These are phyloP conservation scores for Amphicarpaea edgeworthii DNA, from an alignment of 306 rosid genomes.

Conservation along the genomic window DNA sequence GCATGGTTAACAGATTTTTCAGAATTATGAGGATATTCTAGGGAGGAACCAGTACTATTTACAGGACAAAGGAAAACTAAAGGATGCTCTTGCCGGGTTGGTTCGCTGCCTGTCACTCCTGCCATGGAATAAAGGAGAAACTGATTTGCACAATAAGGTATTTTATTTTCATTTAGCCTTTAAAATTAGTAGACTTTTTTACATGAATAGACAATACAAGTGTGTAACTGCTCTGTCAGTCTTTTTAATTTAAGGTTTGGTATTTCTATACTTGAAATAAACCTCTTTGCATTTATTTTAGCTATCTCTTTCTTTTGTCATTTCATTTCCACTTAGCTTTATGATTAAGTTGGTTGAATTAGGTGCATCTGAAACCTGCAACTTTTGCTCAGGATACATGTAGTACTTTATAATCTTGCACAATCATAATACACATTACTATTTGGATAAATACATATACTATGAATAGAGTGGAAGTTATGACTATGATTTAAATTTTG, in stretches of 20 bases:
- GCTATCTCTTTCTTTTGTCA: background rate
- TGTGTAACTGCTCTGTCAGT: constrained; percentile 13
- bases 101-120: constrained; percentile 79
- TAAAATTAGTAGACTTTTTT: constrained; percentile 25
- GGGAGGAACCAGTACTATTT: constrained; percentile 69
- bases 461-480: background rate
- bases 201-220: constrained; percentile 6
- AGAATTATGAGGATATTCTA: constrained; percentile 76
- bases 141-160: constrained; percentile 66
- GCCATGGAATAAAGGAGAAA: constrained; percentile 73
- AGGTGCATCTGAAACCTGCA: background rate
- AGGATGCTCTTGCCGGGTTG: constrained; percentile 74
- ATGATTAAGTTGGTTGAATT: constrained; percentile 6
- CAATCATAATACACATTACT: constrained; percentile 8
- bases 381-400: constrained; percentile 7
- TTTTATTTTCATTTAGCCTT: constrained; percentile 30
- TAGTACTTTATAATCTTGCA: constrained; percentile 2
- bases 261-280: background rate
- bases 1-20: constrained; percentile 73
- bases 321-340: constrained; percentile 28
- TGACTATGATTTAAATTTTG: background rate
- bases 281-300: constrained; percentile 8
- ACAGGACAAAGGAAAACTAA: constrained; percentile 79
- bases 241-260: constrained; percentile 14
- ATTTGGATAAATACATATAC: constrained; percentile 1